Evolutionary conservation across 345 rosid species (phyloP), one percentile per base, ranked within the genome.

Genomic region (Citrus inodora): DNA sequence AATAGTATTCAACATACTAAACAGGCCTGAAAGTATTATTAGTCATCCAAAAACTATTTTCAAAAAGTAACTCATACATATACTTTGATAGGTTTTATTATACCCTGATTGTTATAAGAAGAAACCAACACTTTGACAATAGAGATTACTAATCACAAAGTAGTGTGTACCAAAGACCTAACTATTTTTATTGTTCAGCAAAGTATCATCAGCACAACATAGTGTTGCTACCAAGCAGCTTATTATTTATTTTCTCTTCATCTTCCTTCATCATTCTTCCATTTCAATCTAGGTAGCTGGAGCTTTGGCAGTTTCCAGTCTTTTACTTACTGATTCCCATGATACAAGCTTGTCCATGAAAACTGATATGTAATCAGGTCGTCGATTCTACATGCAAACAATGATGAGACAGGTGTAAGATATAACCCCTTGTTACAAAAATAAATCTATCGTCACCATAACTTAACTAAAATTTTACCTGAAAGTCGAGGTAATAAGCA

Each of bases 401-500:
- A 58, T 4, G 35, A 46, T 6, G 28, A 6, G 46, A 22, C 6
- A 35, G 37, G 70, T 63, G 22, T 37, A 21, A 77, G 53, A 66
- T 25, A 16, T 17, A 53, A 1, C 58, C 58, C 7, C 8, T 24
- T 9, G 55, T 40, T 22, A 38, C 4, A 70, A 66, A 53, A 16
- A 27, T 30, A 67, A 30, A 0, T n/a, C 33, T 74, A 11, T 32
- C 65, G 64, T 60, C 30, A 74, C 30, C 65, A 67, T 13, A 33
- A 78, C 69, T 22, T 13, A 33, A 76, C 66, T 22, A 51, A 62
- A 1, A 62, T 22, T 73, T 73, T 81, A 90, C 99, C 99, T 96
- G 92, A 76, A 83, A 96, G 82, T 96, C 99, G 55, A 94, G 91
- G 91, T 91, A 92, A 90, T 92, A 95, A 59, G 97, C 98, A 55